Base-by-base conservation (phyloP, 768 basidiomycete species). In the Pilatotrama ljubarskyi region DNA sequence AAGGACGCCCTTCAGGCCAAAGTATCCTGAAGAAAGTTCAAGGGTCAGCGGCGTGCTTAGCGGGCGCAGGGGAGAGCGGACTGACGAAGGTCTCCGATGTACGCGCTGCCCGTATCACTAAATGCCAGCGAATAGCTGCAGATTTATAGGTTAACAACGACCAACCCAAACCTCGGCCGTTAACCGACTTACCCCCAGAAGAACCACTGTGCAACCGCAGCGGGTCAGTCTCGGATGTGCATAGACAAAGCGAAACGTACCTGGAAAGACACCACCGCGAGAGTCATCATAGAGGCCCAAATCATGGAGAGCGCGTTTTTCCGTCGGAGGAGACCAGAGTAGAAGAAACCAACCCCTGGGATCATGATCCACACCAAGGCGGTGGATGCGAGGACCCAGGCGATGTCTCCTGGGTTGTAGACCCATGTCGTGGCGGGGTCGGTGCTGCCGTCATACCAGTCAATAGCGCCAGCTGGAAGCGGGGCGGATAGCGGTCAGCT, bases 271-370 rank as follows among this genome's bases (percentile, higher is more conserved):
- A 93, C 90, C 66, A 90, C 82, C 0, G 87, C 94, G 13, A 94
- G 68, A 0, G 84, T 82, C 66, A 88, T 81, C 81, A 94, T 86
- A 55, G 84, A 85, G 17, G 89, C 81, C 72, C 85, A 94, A 17
- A 96, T 89, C 86, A 95, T 91, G 40, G 87, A 90, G 18, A 98
- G 80, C 0, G 96, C 96, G 66, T 97, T 97, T 76, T 98, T 98
- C 61, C 96, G 78, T 49, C 96, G 78, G 32, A 97, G 82, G 32
- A 99, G 83, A 64, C 93, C 96, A 14, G 93, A 90, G 74, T 96
- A 97, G 76, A 92, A 93, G 74, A 84, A 91, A 46, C 92, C 91
- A 47, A 95, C 86, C 48, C 80, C 81, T 10, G 79, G 80, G 66
- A 83, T 82, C 82, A 83, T 83, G 70, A 83, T 66, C 80, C 79